Base-by-base conservation (phyloP, 1,139 yeast species). In the Taphrina populina region DNA sequence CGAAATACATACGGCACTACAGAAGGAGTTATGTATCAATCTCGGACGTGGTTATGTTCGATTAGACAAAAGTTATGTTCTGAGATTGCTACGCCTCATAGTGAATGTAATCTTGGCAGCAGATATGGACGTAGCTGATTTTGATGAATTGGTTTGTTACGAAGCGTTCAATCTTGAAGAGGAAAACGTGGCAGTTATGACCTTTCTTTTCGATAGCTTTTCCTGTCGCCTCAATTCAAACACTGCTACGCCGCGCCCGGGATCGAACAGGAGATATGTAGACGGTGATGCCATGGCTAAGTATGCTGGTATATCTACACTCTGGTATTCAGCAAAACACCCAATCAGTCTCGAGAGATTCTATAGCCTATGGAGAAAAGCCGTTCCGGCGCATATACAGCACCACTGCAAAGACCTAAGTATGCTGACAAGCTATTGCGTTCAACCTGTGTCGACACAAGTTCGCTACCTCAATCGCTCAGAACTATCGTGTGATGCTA, bases 361-460 rank as follows among this genome's bases (percentile, higher is more conserved):
- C 27, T 24, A 15, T 4, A 26, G n/a, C 6, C 15, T 19, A 13
- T 49, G 54, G 54, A 23, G 19, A 15, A 29, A 49, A 11, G 26
- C 15, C 23, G 39, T 40, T 11, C 54, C 54, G 3, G 20, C 24
- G 10, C 45, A 32, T 7, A 39, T n/a, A 10, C 45, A 30, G 13
- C 30, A 13, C 26, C 44, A 39, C 13, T 37, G 44, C 26, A 26
- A 7, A 24, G 35, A 40, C 32, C 19, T 49, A 11, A 8, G 26
- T 13, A 13, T 49, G 24, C 17, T 49, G 40, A 26, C 11, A 2
- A 46, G 54, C 2, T 10, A 27, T 24, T 49, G 39, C 17, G 26
- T 49, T n/a, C 54, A 49, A 8, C 54, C 54, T 13, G 46, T 41
- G 15, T 26, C 37, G 7, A 49, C 36, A 10, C 54, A 37, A 17